Evolutionary conservation across 805 yeast species (phyloP).

Genomic region (Sugiyamaella mastotermitis): DNA sequence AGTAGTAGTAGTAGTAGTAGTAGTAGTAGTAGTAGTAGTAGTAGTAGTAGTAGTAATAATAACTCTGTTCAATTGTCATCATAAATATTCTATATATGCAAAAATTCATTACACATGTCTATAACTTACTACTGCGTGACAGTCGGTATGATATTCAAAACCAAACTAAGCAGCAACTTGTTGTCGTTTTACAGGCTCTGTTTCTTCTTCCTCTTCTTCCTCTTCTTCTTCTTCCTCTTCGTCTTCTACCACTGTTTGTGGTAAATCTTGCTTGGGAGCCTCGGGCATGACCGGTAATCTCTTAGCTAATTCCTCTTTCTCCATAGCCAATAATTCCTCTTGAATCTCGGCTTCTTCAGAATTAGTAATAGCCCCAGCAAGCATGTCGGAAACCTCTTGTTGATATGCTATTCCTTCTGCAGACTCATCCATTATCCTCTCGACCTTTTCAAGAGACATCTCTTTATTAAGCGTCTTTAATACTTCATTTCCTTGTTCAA

Average conservation of each 20-base stretch:
- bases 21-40: too few species aligned
- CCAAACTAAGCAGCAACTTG: slow-evolving; percentile 16
- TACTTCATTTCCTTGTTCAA: slow-evolving; percentile 73
- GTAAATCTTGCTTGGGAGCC: slow-evolving; percentile 7
- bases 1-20: too few species aligned
- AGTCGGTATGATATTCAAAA: too few species aligned
- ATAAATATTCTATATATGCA: too few species aligned
- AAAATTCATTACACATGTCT: too few species aligned
- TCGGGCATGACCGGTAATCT: slow-evolving; percentile 7
- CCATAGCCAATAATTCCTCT: slow-evolving; percentile 28
- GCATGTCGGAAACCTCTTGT: slow-evolving; percentile 39
- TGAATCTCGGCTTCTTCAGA: slow-evolving; percentile 31
- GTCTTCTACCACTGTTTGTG: slow-evolving; percentile 1
- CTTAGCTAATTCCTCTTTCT: slow-evolving; percentile 17
- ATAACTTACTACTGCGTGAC: too few species aligned
- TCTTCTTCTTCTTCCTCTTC: slow-evolving; percentile 7
- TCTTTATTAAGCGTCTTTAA: slow-evolving; percentile 72
- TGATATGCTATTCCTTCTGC: slow-evolving; percentile 79
- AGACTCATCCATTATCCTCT: slow-evolving; percentile 73
- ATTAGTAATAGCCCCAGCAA: slow-evolving; percentile 32
- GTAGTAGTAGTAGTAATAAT: too few species aligned
- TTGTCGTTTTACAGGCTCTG: slow-evolving; percentile 9
- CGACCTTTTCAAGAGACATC: slow-evolving; percentile 72
- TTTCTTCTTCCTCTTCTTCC: slow-evolving; percentile 8
- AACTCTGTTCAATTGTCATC: too few species aligned